These are phyloP conservation scores for Arthrobotrys iridis DNA, from an alignment of 2,329 filamentous ascomycete genomes.

Conservation along the genomic window DNA sequence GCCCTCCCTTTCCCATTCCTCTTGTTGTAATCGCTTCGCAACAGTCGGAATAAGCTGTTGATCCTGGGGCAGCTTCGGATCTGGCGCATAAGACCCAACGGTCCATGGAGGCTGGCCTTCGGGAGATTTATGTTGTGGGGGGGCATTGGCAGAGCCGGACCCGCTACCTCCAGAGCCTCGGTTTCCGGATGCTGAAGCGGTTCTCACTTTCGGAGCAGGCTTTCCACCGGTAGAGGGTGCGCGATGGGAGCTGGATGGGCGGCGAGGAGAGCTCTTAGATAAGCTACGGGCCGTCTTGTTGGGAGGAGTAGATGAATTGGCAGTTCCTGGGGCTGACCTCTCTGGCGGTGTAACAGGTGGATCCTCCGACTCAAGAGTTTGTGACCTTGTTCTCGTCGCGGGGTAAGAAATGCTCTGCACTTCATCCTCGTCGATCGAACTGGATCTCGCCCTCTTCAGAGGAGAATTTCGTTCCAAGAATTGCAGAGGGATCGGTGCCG, in stretches of 20 bases:
- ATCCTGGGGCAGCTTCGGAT: slow-evolving; percentile 90
- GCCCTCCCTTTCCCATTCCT: slow-evolving; percentile 93
- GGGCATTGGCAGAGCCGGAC: slow-evolving; percentile 67
- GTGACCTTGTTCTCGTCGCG: slow-evolving; percentile 40
- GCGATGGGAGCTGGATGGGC: slow-evolving; percentile 62
- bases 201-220: slow-evolving; percentile 60
- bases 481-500: slow-evolving; percentile 76
- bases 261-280: slow-evolving; percentile 62
- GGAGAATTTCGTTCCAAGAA: slow-evolving; percentile 79
- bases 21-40: slow-evolving; percentile 87
- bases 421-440: slow-evolving; percentile 56
- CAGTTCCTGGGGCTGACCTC: slow-evolving; percentile 18
- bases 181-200: slow-evolving; percentile 61
- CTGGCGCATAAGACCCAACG: slow-evolving; percentile 91
- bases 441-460: slow-evolving; percentile 65
- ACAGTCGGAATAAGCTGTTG: slow-evolving; percentile 96
- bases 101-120: slow-evolving; percentile 98
- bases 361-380: slow-evolving; percentile 26
- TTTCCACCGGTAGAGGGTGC: slow-evolving; percentile 60
- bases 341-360: slow-evolving; percentile 58
- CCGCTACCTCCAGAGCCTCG: slow-evolving; percentile 70
- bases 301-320: slow-evolving; percentile 34
- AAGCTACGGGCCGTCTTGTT: slow-evolving; percentile 21
- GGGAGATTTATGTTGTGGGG: slow-evolving; percentile 72
- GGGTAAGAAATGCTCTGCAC: slow-evolving; percentile 56